Conservation (phyloP, 2,329 filamentous ascomycete species). For the Arthrocladium fulminans region DNA sequence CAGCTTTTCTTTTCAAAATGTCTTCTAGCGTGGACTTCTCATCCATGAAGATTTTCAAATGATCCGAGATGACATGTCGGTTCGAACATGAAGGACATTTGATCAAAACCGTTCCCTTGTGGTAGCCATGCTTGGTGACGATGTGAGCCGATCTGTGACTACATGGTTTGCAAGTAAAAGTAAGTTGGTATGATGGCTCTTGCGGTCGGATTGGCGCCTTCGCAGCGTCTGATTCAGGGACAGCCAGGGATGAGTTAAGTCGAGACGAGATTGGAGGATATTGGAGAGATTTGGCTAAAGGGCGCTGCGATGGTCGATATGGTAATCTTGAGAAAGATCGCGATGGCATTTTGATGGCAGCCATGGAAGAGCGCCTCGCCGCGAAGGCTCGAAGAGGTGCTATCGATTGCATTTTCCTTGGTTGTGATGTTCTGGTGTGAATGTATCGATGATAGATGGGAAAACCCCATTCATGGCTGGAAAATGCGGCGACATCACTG, state of each 20-base stretch:
- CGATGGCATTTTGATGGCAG: conserved; percentile 16
- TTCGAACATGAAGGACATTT: conserved; percentile 79
- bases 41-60: conserved; percentile 56
- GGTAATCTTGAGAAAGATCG: conserved; percentile 7
- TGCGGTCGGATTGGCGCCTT: conserved; percentile 11
- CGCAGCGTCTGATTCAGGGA: conserved; percentile 11
- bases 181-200: conserved; percentile 62
- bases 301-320: neutral
- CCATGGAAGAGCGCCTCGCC: neutral
- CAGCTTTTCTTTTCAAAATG: conserved; percentile 28
- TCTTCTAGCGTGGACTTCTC: conserved; percentile 35
- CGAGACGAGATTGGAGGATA: neutral
- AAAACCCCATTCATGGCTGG: too few relatives aligned
- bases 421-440: neutral
- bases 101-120: conserved; percentile 79
- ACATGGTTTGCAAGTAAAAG: conserved; percentile 89
- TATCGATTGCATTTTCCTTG: neutral
- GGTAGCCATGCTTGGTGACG: conserved; percentile 90
- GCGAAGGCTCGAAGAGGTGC: neutral
- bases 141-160: conserved; percentile 68
- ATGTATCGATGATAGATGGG: neutral
- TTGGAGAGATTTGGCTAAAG: neutral
- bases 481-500: too few relatives aligned
- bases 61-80: conserved; percentile 84
- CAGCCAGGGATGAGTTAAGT: conserved; percentile 16